A percentile compares a stretch with the other conserved stretches of the same genome.
Conservation (phyloP, 2,329 filamentous ascomycete species). For the Beauveria bassiana region DNA sequence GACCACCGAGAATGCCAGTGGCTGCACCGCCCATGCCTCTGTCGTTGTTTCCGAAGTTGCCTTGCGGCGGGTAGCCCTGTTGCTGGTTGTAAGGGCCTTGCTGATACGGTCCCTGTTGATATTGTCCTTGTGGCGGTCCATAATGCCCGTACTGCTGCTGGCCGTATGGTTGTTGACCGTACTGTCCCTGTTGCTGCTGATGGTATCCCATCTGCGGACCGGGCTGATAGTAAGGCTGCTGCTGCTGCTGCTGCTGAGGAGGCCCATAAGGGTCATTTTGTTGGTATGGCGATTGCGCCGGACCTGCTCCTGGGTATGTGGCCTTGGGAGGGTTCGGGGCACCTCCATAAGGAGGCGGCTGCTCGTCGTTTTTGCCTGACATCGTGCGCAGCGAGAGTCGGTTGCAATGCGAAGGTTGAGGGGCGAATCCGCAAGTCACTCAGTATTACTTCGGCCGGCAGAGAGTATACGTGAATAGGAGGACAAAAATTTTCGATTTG, state of each 20-base stretch:
- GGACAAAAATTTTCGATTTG: not conserved
- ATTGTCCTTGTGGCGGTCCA: not conserved
- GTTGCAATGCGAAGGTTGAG: not conserved
- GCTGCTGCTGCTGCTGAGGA: slow-evolving; percentile 20
- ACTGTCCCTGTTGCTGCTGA: slow-evolving; percentile 25
- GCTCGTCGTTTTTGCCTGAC: slow-evolving; percentile 40
- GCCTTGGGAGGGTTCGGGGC: slow-evolving; percentile 32
- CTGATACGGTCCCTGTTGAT: slow-evolving; percentile 6
- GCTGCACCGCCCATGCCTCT: slow-evolving; percentile 15
- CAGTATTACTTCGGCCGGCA: not conserved
- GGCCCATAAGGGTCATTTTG: slow-evolving; percentile 22
- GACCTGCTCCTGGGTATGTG: slow-evolving; percentile 36
- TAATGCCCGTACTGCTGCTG: slow-evolving; percentile 29
- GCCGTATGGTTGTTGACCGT: slow-evolving; percentile 28
- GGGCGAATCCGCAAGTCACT: no score
- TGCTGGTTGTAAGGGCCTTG: slow-evolving; percentile 25
- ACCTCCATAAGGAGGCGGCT: slow-evolving; percentile 41
- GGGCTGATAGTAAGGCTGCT: slow-evolving; percentile 30
- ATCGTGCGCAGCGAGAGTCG: slow-evolving; percentile 21
- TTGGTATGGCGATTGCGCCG: slow-evolving; percentile 24
- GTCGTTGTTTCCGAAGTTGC: slow-evolving; percentile 28
- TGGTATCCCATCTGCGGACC: slow-evolving; percentile 38
- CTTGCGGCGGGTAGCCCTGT: slow-evolving; percentile 19
- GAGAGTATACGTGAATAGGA: not conserved
- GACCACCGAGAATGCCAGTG: slow-evolving; percentile 34